Percentiles rank a stretch among this genome's conserved stretches.
phyloP scores from a whole-genome alignment of 768 basidiomycete species.

The Tricholoma terreum region DNA sequence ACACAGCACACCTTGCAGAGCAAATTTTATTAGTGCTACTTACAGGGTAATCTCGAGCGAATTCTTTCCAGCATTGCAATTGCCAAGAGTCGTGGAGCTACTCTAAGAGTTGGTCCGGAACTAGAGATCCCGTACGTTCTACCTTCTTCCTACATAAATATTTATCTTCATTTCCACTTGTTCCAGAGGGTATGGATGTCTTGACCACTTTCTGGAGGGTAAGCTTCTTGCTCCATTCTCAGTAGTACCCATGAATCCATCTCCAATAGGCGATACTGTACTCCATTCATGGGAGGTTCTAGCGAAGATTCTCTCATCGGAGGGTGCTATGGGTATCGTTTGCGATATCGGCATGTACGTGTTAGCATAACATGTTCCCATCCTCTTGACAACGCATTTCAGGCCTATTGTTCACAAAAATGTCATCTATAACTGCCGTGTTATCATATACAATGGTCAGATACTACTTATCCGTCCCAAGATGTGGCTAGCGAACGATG shows the following conservation, averaged over 20 bases:
- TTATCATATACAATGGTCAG: conserved; percentile 81
- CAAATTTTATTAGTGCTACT: neutral
- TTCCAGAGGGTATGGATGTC: conserved; percentile 89
- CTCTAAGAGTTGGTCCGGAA: conserved; percentile 92
- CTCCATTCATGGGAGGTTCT: conserved; percentile 98
- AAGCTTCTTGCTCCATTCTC: neutral
- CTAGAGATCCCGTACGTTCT: conserved; percentile 84
- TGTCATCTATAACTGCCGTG: conserved; percentile 94
- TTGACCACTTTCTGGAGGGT: conserved; percentile 98
- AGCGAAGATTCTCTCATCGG: conserved; percentile 81
- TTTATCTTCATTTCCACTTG: neutral
- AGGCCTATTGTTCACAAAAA: conserved; percentile 99
- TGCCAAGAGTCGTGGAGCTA: conserved; percentile 86
- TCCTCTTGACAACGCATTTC: neutral
- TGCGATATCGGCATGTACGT: conserved; percentile 96
- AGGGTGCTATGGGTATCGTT: conserved; percentile 79
- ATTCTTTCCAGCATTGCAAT: conserved; percentile 85
- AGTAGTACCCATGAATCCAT: neutral
- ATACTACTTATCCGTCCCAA: conserved; percentile 96
- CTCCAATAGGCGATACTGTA: conserved; percentile 78
- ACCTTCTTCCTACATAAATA: neutral
- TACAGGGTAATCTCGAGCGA: conserved; percentile 87
- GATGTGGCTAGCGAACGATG: conserved; percentile 99
- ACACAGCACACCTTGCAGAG: neutral
- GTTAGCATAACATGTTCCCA: neutral